phyloP scores from a whole-genome alignment of 2,329 filamentous ascomycete species.

The Dactylellina sp. region DNA sequence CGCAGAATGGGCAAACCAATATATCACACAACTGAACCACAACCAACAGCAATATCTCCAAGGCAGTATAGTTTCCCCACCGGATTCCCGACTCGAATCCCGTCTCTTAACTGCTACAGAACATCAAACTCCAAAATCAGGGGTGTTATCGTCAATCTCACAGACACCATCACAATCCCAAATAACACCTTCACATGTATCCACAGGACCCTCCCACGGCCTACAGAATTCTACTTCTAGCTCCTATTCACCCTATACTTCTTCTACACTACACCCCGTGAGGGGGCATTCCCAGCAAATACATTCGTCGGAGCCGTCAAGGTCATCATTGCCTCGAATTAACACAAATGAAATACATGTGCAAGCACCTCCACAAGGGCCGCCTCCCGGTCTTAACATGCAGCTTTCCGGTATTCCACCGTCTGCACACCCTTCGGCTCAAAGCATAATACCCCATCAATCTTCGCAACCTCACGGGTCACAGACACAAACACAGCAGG shows the following conservation, averaged over 20 bases:
- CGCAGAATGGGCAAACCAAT: slow-evolving; percentile 68
- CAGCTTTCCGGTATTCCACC: slow-evolving; percentile 56
- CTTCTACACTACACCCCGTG: slow-evolving; percentile 59
- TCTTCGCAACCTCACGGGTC: slow-evolving; percentile 43
- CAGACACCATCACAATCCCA: slow-evolving; percentile 63
- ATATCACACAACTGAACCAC: slow-evolving; percentile 65
- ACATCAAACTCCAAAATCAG: slow-evolving; percentile 56
- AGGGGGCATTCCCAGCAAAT: slow-evolving; percentile 60
- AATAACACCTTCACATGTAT: slow-evolving; percentile 60
- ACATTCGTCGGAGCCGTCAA: slow-evolving; percentile 62
- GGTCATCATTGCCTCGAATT: slow-evolving; percentile 67
- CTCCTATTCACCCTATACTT: slow-evolving; percentile 63
- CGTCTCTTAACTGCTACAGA: slow-evolving; percentile 57
- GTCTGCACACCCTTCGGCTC: slow-evolving; percentile 44
- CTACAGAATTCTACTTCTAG: slow-evolving; percentile 59
- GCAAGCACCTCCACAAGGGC: slow-evolving; percentile 64
- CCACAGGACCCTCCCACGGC: slow-evolving; percentile 40
- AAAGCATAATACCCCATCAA: slow-evolving; percentile 49
- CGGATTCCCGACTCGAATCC: slow-evolving; percentile 45
- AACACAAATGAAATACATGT: slow-evolving; percentile 69
- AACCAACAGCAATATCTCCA: slow-evolving; percentile 65
- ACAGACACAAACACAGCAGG: slow-evolving; percentile 35
- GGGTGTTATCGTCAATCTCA: slow-evolving; percentile 64
- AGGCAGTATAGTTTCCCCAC: slow-evolving; percentile 46
- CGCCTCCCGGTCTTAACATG: slow-evolving; percentile 55